These are phyloP conservation scores for Eremothecium coryli DNA, from an alignment of 1,139 yeast species.

Conservation along the genomic window DNA sequence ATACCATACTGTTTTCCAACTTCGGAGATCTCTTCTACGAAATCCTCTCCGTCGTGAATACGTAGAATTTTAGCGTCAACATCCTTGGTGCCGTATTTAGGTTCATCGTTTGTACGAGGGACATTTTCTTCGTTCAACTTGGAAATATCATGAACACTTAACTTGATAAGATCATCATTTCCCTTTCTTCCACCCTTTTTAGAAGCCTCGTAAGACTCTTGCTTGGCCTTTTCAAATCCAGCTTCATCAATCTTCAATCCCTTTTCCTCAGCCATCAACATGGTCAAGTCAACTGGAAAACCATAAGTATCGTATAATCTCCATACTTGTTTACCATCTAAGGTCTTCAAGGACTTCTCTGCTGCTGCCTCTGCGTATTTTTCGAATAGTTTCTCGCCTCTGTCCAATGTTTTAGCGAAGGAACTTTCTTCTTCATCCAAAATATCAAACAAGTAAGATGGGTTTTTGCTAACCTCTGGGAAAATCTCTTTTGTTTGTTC, in stretches of 20 bases:
- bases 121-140: constrained; percentile 48
- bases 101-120: constrained; percentile 74
- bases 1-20: constrained; percentile 60
- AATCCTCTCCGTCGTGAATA: constrained; percentile 58
- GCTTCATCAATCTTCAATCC: constrained; percentile 87
- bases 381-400: constrained; percentile 96
- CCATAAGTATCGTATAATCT: constrained; percentile 98
- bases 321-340: constrained; percentile 95
- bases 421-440: constrained; percentile 93
- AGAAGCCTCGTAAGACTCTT: constrained; percentile 87
- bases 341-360: constrained; percentile 61
- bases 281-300: constrained; percentile 95
- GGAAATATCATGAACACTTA: constrained; percentile 85
- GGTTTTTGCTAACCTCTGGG: constrained; percentile 77
- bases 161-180: constrained; percentile 52
- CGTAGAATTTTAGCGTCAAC: constrained; percentile 57
- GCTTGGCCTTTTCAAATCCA: constrained; percentile 83
- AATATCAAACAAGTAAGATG: constrained; percentile 74
- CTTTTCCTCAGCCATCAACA: constrained; percentile 97
- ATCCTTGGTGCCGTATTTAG: constrained; percentile 61
- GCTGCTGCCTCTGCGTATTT: constrained; percentile 81
- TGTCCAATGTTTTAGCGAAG: constrained; percentile 87
- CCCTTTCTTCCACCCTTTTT: constrained; percentile 74
- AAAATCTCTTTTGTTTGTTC: constrained; percentile 80
- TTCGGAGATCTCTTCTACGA: constrained; percentile 41